Evolutionary conservation across 345 rosid genomes (phyloP), one percentile per base, ranked within the genome.

Genomic region (Eutrema heterophyllum): DNA sequence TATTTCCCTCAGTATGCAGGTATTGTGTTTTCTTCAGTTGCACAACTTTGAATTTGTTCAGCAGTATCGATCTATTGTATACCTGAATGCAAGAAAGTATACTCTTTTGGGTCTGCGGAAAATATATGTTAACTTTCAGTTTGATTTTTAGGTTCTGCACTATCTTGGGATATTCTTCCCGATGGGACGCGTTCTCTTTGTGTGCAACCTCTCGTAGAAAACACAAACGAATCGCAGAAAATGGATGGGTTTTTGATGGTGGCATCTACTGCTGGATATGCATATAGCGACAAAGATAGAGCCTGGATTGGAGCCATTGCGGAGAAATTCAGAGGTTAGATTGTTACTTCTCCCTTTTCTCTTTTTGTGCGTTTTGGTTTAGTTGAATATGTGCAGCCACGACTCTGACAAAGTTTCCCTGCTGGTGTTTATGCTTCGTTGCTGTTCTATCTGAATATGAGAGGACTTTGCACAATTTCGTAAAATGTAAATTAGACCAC

Each of bases 301-400:
- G 90, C 91, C 70, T 91, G 98, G 97, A 89, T 86, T 76, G 79
- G 62, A 89, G 93, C 87, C 38, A 67, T 89, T 72, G 88, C 91
- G 35, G 82, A 85, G 78, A 91, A 88, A 83, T 83, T 89, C 68
- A 61, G 78, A 83, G 84, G 89, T 83, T 78, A 83, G 79, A 62
- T 50, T 64, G 30, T 67, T 49, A 45, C 29, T 64, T 49, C 56
- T 56, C 18, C 9, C 5, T 29, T 21, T 60, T 27, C 10, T 21
- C 32, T 10, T 24, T 29, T 48, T 52, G 40, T 43, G 56, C 0
- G 24, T 46, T 75, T 77, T 10, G 13, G 43, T 63, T 41, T 49
- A 18, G 48, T 64, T 49, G 51, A n/a, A 32, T 18, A 9, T 35
- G 43, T 39, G 44, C 38, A 75, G 64, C n/a, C 15, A 14, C 36